These are phyloP conservation scores for Kalmusia sp. DNA, from an alignment of 2,329 filamentous ascomycete genomes.

Conservation along the genomic window DNA sequence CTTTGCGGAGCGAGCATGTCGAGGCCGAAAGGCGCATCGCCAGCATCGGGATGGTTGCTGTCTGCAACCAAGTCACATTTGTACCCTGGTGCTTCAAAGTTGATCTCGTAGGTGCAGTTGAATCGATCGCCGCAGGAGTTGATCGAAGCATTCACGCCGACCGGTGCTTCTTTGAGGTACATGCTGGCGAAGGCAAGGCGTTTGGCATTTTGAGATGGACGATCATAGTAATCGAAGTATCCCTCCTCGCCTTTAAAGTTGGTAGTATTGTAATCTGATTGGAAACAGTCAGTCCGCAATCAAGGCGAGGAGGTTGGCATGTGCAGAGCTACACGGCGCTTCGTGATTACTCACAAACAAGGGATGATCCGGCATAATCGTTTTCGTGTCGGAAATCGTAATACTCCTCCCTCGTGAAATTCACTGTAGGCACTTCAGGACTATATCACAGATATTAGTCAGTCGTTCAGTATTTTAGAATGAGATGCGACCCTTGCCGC, in stretches of 20 bases:
- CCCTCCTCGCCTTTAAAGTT: conserved; percentile 27
- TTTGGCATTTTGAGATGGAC: conserved; percentile 43
- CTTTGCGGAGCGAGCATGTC: conserved; percentile 41
- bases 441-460: conserved; percentile 1
- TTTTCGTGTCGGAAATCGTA: conserved; percentile 39
- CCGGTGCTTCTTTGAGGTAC: conserved; percentile 41
- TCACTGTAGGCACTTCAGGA: conserved; percentile 33
- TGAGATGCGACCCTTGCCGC: too few species aligned
- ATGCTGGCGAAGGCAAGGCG: conserved; percentile 39
- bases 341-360: conserved; percentile 21
- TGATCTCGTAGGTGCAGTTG: conserved; percentile 46
- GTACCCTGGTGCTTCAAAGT: conserved; percentile 45
- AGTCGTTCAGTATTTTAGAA: too few species aligned
- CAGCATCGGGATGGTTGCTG: conserved; percentile 18
- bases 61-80: conserved; percentile 40
- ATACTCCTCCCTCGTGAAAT: conserved; percentile 39
- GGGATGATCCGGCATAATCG: conserved; percentile 28
- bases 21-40: conserved; percentile 36
- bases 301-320: too few species aligned
- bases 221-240: conserved; percentile 48
- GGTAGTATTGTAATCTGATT: conserved; percentile 43
- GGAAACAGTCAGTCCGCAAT: conserved; percentile 6
- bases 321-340: too few species aligned
- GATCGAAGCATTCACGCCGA: conserved; percentile 28
- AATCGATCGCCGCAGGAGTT: conserved; percentile 40